phyloP scores from a whole-genome alignment of 257 asterid genomes.

The Thymus quinquecostatus region DNA sequence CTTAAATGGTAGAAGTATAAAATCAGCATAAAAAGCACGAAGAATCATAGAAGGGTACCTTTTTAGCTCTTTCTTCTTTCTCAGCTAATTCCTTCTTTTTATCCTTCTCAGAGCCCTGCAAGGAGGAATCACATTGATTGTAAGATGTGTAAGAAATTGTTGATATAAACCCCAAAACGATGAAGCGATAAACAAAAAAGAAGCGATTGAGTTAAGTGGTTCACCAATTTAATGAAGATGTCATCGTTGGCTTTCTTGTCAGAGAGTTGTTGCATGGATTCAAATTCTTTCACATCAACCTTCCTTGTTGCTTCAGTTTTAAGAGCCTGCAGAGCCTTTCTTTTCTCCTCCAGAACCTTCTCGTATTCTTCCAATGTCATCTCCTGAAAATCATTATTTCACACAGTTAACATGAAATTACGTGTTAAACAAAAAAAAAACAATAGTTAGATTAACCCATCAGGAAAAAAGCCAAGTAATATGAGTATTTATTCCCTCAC shows the following conservation, averaged over 20 bases:
- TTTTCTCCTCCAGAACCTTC: conserved; percentile 80
- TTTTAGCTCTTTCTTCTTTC: conserved; percentile 86
- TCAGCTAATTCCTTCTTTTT: conserved; percentile 74
- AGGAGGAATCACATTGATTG: not conserved
- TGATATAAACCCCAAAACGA: not conserved
- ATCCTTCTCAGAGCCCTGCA: conserved; percentile 77
- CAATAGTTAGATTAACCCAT: too few species aligned
- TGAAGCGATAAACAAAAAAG: not conserved
- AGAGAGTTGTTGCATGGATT: conserved; percentile 74
- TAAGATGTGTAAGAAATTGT: not conserved
- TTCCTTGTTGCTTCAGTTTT: conserved; percentile 77
- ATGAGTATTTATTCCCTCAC: conserved; percentile 37
- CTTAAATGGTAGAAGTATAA: not conserved
- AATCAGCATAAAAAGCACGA: not conserved
- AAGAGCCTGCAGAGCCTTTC: conserved; percentile 67
- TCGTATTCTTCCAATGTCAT: conserved; percentile 94
- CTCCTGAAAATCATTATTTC: conserved; percentile 50
- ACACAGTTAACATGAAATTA: not conserved
- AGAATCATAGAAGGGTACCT: conserved; percentile 41
- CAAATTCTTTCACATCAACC: conserved; percentile 73
- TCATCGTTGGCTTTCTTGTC: conserved; percentile 74
- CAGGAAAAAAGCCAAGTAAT: too few species aligned
- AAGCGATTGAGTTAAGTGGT: conserved; percentile 2
- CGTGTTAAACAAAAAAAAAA: too few species aligned
- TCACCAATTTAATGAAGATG: conserved; percentile 79